Percentiles rank a stretch among this genome's conserved stretches.
Evolutionary conservation across 129 eudicot genomes (phyloP).

Genomic region (Solidago caesia): DNA sequence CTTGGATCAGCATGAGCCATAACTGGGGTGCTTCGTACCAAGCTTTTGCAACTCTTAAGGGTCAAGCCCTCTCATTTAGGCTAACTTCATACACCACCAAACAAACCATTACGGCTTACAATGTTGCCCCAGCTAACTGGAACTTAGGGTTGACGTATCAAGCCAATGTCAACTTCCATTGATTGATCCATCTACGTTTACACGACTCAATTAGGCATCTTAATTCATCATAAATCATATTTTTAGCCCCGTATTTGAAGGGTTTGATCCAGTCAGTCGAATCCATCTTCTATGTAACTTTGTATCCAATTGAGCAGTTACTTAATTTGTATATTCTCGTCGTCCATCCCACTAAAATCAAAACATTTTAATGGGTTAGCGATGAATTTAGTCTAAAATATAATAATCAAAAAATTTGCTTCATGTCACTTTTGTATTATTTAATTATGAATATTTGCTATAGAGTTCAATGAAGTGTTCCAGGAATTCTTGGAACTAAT

Average conservation of each 20-base stretch:
- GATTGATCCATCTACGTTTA: neutral
- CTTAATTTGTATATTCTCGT: slow-evolving; percentile 14
- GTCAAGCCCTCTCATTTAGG: slow-evolving; percentile 78
- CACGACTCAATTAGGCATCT: no score
- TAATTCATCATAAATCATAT: neutral
- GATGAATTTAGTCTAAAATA: slow-evolving; percentile 6
- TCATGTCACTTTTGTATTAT: neutral
- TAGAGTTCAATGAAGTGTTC: neutral
- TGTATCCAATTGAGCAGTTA: neutral
- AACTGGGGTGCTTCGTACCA: slow-evolving; percentile 98
- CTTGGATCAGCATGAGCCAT: slow-evolving; percentile 85
- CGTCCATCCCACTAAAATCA: slow-evolving; percentile 24
- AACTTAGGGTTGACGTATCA: slow-evolving; percentile 60
- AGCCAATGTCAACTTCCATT: slow-evolving; percentile 49
- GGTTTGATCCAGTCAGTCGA: neutral
- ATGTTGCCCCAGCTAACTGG: slow-evolving; percentile 82
- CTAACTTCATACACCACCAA: slow-evolving; percentile 56
- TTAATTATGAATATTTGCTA: no score
- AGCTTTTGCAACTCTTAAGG: slow-evolving; percentile 63
- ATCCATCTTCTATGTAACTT: slow-evolving; percentile 1
- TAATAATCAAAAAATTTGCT: neutral
- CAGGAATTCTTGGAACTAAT: neutral
- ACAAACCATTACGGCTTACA: slow-evolving; percentile 59
- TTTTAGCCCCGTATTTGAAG: neutral
- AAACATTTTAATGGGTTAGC: slow-evolving; percentile 16